Evolutionary conservation across 2,329 filamentous ascomycete species (phyloP).

Genomic region (Exserohilum rostratum): DNA sequence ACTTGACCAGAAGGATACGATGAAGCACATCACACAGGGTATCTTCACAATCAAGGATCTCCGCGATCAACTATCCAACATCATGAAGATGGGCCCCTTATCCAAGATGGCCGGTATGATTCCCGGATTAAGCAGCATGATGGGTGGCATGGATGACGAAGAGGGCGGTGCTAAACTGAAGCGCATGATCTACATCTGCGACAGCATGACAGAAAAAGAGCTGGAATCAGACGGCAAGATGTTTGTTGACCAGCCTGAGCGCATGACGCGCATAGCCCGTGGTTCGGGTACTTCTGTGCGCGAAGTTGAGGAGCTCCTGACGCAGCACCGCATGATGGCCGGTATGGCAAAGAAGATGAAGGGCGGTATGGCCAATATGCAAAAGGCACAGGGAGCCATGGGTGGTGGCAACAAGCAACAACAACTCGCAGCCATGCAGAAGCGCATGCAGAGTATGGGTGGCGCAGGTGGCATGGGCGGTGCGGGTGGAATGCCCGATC

Average conservation of each 20-base stretch:
- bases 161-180: constrained; percentile 93
- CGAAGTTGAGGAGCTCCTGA: constrained; percentile 96
- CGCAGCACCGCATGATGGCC: constrained; percentile 98
- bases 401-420: constrained; percentile 89
- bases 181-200: constrained; percentile 98
- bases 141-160: constrained; percentile 95
- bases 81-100: constrained; percentile 99
- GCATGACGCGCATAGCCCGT: constrained; percentile 89
- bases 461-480: constrained; percentile 68
- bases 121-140: constrained; percentile 89
- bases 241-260: constrained; percentile 87
- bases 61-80: constrained; percentile 92
- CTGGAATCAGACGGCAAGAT: constrained; percentile 94
- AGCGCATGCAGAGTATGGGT: constrained; percentile 90
- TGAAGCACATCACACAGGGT: constrained; percentile 97
- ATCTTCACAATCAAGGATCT: constrained; percentile 95
- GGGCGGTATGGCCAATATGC: constrained; percentile 97
- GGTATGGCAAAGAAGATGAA: constrained; percentile 99
- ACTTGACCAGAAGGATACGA: constrained; percentile 96
- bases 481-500: constrained; percentile 71
- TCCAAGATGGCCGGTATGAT: constrained; percentile 99
- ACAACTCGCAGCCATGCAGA: constrained; percentile 97
- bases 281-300: constrained; percentile 89
- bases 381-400: constrained; percentile 88
- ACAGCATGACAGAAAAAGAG: constrained; percentile 96